Base-by-base conservation (phyloP, 2,329 filamentous ascomycete species). In the Neonectria neomacrospora region DNA sequence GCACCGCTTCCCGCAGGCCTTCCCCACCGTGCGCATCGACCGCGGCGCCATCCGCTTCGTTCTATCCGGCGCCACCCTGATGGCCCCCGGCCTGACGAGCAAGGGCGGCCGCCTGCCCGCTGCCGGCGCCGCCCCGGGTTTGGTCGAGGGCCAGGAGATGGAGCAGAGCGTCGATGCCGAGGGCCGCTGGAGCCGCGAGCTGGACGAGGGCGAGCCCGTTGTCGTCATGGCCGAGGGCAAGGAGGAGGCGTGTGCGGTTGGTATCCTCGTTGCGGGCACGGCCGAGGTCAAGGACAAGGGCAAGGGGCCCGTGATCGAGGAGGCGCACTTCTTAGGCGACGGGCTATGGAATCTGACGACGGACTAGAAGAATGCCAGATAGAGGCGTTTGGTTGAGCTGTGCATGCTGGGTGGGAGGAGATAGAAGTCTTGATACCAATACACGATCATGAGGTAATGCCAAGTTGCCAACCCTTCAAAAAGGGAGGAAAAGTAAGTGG, bases 41-140 rank as follows among this genome's bases (percentile, higher is more conserved):
- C 89, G 96, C 53, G 96, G 96, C 66, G 96, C 96, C 5, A 98
- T 99, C 75, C 92, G 96, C 65, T 99, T 99, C 81, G 95, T 99
- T 26, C 87, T 99, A 2, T 92, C 90, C 1, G 96, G 96, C 47
- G 96, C 96, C 1, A 93, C 95, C 14, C 89, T 99, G 67, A 99
- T 99, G 96, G 95, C 94, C 1, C 96, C 96, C 0, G 96, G 96
- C 0, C 80, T 99, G 71, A 99, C 96, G 28, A 93, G 89, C 20
- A 80, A 89, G 0, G 96, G 96, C 0, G 96, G 96, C 0, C 79
- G 92, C 51, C 80, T 99, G 73, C 96, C 96, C 0, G 81, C 87
- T 2, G 79, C 81, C 4, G 78, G 78, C 8, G 76, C 67, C 58
- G 73, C 65, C 2, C 74, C 68, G 73, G 69, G 61, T 63, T 64